Evolutionary conservation across 2,329 filamentous ascomycete genomes (phyloP), one percentile per base, ranked within the genome.

Genomic region (Claviceps cyperi): DNA sequence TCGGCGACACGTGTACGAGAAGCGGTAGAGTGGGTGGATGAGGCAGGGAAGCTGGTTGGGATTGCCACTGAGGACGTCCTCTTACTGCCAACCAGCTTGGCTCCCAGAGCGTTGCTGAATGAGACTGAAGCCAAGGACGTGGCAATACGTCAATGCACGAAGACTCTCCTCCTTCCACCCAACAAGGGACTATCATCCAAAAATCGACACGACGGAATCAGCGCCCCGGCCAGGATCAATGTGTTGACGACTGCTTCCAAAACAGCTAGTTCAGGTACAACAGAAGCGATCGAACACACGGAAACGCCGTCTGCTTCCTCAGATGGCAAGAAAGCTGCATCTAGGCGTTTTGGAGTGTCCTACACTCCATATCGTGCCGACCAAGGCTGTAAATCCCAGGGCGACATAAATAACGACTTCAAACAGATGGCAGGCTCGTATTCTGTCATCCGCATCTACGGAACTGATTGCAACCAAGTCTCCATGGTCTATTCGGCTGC

Each of bases 391-490:
- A 92, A 91, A 64, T 70, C 74, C 5, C 68, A 74, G 49, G 66
- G 69, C 1, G 70, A 86, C 57, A 74, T 94, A 48, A 70, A 76
- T 52, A 61, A 67, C 19, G 87, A 94, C 59, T 77, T 92, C 57
- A 66, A 68, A 15, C 66, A 66, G 48, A 69, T 79, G 28, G 69
- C 68, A 14, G 62, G 66, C 21, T 64, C 66, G 14, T 89, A 84
- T 65, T 71, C 72, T 17, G 65, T 81, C 37, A 69, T 94, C 50
- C 84, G 89, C 47, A 76, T 86, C 60, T 94, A 94, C 61, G 88
- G 87, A 48, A 79, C 80, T 51, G 86, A 89, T 64, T 94, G 88
- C 64, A 70, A 86, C 59, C 84, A 90, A 63, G 75, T 87, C 39
- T 63, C 72, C 2, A 77, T 73, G 14, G 77, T 84, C 17, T 68